These are phyloP conservation scores for Ogataea trehalophila DNA, from an alignment of 805 yeast species.

Conservation along the genomic window DNA sequence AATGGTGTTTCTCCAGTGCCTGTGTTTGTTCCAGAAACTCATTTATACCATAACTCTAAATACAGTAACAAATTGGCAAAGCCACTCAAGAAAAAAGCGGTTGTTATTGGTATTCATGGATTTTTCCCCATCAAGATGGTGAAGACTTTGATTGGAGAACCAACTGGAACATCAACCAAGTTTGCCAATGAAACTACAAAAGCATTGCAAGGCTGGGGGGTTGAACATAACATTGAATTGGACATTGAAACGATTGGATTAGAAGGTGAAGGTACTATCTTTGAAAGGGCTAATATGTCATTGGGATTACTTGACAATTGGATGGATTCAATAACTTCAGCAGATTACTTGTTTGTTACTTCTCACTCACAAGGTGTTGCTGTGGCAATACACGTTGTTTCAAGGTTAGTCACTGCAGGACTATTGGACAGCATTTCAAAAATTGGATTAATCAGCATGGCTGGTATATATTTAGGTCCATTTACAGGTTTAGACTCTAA, in stretches of 20 bases:
- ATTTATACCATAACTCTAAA: constrained; percentile 23
- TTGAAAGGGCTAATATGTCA: constrained; percentile 74
- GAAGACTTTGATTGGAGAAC: constrained; percentile 81
- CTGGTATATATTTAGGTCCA: constrained; percentile 91
- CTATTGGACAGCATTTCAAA: constrained; percentile 50
- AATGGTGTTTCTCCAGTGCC: background rate
- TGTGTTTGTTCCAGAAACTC: constrained; percentile 21
- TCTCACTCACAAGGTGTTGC: constrained; percentile 94
- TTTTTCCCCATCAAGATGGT: constrained; percentile 85
- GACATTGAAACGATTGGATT: constrained; percentile 78
- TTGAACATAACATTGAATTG: constrained; percentile 32
- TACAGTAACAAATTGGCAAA: constrained; percentile 3
- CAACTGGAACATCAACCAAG: constrained; percentile 83
- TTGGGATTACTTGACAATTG: constrained; percentile 66
- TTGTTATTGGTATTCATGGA: constrained; percentile 93
- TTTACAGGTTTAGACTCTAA: constrained; percentile 82
- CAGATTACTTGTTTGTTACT: constrained; percentile 80
- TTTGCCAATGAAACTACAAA: constrained; percentile 79
- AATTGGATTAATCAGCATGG: constrained; percentile 83
- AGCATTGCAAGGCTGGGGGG: constrained; percentile 63
- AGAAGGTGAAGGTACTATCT: constrained; percentile 87
- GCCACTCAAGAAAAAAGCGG: constrained; percentile 41
- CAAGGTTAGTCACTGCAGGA: constrained; percentile 39
- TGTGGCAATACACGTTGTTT: constrained; percentile 69
- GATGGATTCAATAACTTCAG: constrained; percentile 46